Percentiles rank a stretch among this genome's conserved stretches.
Conservation (phyloP, 768 basidiomycete genomes). For the Kwoniella heveanensis region DNA sequence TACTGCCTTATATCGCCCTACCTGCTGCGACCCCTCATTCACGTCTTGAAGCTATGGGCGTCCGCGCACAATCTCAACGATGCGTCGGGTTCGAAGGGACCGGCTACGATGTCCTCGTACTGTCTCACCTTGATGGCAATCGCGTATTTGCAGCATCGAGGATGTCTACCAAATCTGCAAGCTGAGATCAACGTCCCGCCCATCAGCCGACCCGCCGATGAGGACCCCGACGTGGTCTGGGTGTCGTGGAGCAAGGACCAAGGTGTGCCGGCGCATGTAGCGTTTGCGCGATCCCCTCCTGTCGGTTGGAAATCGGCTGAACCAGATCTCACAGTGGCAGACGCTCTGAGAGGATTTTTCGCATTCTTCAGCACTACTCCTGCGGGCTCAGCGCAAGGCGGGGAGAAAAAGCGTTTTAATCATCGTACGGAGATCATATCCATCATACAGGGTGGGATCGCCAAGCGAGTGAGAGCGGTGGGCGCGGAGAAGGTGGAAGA, state of each 20-base stretch:
- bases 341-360: slow-evolving; percentile 53
- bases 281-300: slow-evolving; percentile 27
- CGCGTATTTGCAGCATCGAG: slow-evolving; percentile 49
- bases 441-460: slow-evolving; percentile 37
- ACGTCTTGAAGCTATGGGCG: slow-evolving; percentile 51
- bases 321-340: slow-evolving; percentile 30
- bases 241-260: slow-evolving; percentile 45
- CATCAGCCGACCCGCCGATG: slow-evolving; percentile 20
- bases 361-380: slow-evolving; percentile 28
- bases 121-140: slow-evolving; percentile 52
- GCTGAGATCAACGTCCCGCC: slow-evolving; percentile 28
- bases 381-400: background rate
- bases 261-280: slow-evolving; percentile 40
- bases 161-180: slow-evolving; percentile 52
- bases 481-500: slow-evolving; percentile 20
- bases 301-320: slow-evolving; percentile 27
- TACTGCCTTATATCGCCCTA: slow-evolving; percentile 50
- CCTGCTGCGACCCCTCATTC: slow-evolving; percentile 52
- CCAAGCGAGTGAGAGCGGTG: slow-evolving; percentile 18
- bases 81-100: slow-evolving; percentile 44
- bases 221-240: slow-evolving; percentile 43
- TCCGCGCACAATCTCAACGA: slow-evolving; percentile 49
- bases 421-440: slow-evolving; percentile 32
- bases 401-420: slow-evolving; percentile 26
- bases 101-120: slow-evolving; percentile 51